phyloP scores from a whole-genome alignment of 2,329 filamentous ascomycete genomes.

The Fusarium haematococcum region DNA sequence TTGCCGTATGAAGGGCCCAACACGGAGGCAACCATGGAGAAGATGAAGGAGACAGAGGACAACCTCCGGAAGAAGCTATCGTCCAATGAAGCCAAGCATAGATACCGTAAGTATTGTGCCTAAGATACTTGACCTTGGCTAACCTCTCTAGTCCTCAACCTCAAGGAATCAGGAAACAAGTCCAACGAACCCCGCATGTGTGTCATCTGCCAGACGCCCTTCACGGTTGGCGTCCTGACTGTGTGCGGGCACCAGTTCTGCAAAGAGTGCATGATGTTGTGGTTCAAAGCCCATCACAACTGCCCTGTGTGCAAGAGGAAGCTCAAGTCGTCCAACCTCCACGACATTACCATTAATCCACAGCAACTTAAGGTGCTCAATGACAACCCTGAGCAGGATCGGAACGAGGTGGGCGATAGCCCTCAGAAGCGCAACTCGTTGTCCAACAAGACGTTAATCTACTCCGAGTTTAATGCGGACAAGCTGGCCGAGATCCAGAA shows the following conservation, averaged over 20 bases:
- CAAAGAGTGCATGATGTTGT: slow-evolving; percentile 84
- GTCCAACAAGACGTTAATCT: slow-evolving; percentile 68
- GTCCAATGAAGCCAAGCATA: slow-evolving; percentile 75
- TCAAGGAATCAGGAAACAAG: slow-evolving; percentile 69
- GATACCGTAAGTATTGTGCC: slow-evolving; percentile 68
- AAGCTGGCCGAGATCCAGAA: slow-evolving; percentile 84
- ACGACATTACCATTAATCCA: slow-evolving; percentile 87
- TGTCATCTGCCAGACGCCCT: slow-evolving; percentile 84
- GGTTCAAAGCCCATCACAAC: slow-evolving; percentile 79
- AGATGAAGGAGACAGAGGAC: slow-evolving; percentile 49
- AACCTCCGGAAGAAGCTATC: slow-evolving; percentile 69
- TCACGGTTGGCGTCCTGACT: slow-evolving; percentile 84
- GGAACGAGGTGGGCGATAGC: slow-evolving; percentile 14
- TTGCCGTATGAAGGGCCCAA: slow-evolving; percentile 75
- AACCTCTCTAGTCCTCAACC: slow-evolving; percentile 59
- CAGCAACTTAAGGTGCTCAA: slow-evolving; percentile 75
- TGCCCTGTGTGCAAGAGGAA: slow-evolving; percentile 87
- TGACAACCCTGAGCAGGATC: slow-evolving; percentile 26
- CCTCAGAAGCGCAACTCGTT: slow-evolving; percentile 32
- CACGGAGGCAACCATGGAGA: slow-evolving; percentile 61
- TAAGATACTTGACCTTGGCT: not conserved
- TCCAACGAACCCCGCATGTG: slow-evolving; percentile 77
- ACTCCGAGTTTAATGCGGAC: slow-evolving; percentile 78
- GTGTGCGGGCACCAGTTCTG: slow-evolving; percentile 94
- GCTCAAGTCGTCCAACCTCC: slow-evolving; percentile 75